Base-by-base conservation (phyloP, 164 flowering plant species). In the Liriodendron chinense region DNA sequence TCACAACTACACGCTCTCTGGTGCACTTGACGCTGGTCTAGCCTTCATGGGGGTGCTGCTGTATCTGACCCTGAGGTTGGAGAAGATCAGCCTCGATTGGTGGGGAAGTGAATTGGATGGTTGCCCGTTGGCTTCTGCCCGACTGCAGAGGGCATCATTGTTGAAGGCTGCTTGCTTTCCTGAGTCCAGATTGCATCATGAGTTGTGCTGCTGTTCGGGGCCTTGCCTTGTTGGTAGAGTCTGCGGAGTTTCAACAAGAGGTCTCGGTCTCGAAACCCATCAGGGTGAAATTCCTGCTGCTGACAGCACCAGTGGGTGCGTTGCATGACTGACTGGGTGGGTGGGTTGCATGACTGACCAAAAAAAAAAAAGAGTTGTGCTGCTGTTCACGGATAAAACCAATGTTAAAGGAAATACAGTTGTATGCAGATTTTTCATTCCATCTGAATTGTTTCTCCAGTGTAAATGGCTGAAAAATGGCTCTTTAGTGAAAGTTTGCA, bases 41-140 rank as follows among this genome's bases (percentile, higher is more conserved):
- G 98, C 98, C 6, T 94, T 94, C 79, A 92, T 91, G 94, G 94
- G 87, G 5, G 93, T 92, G 80, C 80, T 90, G 2, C 69, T 91
- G 78, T 92, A 85, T 67, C 68, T 90, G 18, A 79, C 87, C 59
- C 79, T 92, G 79, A 91, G 90, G 4, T 71, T 84, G 70, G 87
- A 89, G 56, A 79, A 80, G 13, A 71, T 87, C n/a, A 81, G 78
- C 67, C 53, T 91, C 20, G 71, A 72, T 28, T 89, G 96, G 96
- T 91, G 96, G 94, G 96, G 97, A 13, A 85, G 78, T 75, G 85
- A 91, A n/a, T 83, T 86, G 28, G 94, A 90, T 75, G 90, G 88
- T 0, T 93, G 98, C 62, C 84, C 92, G 14, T 74, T 86, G 63
- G 95, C 97, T 50, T 66, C 85, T 92, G 95, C 72, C 97, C 94